These are phyloP conservation scores for Colletotrichum sansevieriae DNA, from an alignment of 2,329 filamentous ascomycete species.

Conservation along the genomic window DNA sequence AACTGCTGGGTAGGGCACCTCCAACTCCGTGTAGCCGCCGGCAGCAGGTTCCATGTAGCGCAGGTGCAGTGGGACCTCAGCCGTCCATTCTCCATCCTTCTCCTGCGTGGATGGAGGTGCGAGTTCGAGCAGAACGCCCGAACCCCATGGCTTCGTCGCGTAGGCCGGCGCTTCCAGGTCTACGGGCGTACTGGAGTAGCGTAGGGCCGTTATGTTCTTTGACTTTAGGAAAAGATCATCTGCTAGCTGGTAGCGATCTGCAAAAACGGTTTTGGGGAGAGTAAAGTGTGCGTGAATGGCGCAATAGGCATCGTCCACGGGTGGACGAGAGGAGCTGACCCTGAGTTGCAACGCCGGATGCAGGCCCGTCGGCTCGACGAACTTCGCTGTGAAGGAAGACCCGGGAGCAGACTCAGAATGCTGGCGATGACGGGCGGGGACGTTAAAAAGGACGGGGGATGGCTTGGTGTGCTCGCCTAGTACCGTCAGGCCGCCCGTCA, in stretches of 20 bases:
- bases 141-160: constrained; percentile 82
- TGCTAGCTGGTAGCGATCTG: constrained; percentile 87
- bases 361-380: constrained; percentile 81
- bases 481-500: constrained; percentile 83
- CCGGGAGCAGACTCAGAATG: constrained; percentile 58
- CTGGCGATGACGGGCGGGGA: constrained; percentile 79
- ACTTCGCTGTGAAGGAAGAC: constrained; percentile 71
- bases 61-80: constrained; percentile 84
- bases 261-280: constrained; percentile 84
- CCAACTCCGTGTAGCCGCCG: constrained; percentile 65
- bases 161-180: constrained; percentile 94
- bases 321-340: constrained; percentile 66
- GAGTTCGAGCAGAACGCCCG: constrained; percentile 80
- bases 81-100: constrained; percentile 67
- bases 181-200: constrained; percentile 79
- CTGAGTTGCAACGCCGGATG: constrained; percentile 83
- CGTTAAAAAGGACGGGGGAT: constrained; percentile 84
- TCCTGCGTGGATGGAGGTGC: constrained; percentile 60
- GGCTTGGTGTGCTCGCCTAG: constrained; percentile 80
- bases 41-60: constrained; percentile 79
- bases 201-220: constrained; percentile 80
- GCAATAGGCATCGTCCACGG: constrained; percentile 71
- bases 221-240: constrained; percentile 83
- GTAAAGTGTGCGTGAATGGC: constrained; percentile 84
- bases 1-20: constrained; percentile 84